A percentile compares a stretch with the other conserved stretches of the same genome.
Conservation (phyloP, 805 yeast genomes). For the Ogataea nitratoaversa region DNA sequence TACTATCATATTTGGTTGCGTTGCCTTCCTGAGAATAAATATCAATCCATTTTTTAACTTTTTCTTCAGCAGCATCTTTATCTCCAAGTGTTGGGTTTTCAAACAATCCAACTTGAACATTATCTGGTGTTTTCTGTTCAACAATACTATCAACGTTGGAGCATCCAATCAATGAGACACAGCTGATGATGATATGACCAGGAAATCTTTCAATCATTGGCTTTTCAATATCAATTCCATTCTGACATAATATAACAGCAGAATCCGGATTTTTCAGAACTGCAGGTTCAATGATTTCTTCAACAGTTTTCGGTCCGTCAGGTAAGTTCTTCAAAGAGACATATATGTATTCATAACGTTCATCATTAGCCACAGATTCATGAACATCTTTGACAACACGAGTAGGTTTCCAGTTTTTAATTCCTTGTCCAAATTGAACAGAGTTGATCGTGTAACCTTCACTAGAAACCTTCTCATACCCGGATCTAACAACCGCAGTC, state of each 20-base stretch:
- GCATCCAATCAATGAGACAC: slow-evolving; percentile 34
- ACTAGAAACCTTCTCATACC: slow-evolving; percentile 45
- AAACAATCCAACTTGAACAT: slow-evolving; percentile 30
- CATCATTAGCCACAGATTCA: slow-evolving; percentile 38
- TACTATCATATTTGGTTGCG: slow-evolving; percentile 23
- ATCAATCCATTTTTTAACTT: slow-evolving; percentile 25
- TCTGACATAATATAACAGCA: slow-evolving; percentile 33
- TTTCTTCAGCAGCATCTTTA: slow-evolving; percentile 13
- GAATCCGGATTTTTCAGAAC: slow-evolving; percentile 25
- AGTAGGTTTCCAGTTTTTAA: slow-evolving; percentile 54
- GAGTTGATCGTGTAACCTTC: slow-evolving; percentile 58
- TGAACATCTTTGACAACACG: slow-evolving; percentile 36
- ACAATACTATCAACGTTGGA: slow-evolving; percentile 25
- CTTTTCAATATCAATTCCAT: slow-evolving; percentile 37
- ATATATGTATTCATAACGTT: slow-evolving; percentile 48
- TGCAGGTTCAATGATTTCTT: slow-evolving; percentile 37
- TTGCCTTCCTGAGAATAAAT: slow-evolving; percentile 26
- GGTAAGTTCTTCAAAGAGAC: slow-evolving; percentile 61
- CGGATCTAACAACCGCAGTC: slow-evolving; percentile 60
- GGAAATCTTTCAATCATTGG: slow-evolving; percentile 33
- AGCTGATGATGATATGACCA: slow-evolving; percentile 30
- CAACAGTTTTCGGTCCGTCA: slow-evolving; percentile 42
- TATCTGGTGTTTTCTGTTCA: slow-evolving; percentile 30
- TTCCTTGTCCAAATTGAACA: slow-evolving; percentile 48
- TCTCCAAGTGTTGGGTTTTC: slow-evolving; percentile 26